Evolutionary conservation across 352 stramenopile genomes (phyloP).

Genomic region (Phytopythium montanum): DNA sequence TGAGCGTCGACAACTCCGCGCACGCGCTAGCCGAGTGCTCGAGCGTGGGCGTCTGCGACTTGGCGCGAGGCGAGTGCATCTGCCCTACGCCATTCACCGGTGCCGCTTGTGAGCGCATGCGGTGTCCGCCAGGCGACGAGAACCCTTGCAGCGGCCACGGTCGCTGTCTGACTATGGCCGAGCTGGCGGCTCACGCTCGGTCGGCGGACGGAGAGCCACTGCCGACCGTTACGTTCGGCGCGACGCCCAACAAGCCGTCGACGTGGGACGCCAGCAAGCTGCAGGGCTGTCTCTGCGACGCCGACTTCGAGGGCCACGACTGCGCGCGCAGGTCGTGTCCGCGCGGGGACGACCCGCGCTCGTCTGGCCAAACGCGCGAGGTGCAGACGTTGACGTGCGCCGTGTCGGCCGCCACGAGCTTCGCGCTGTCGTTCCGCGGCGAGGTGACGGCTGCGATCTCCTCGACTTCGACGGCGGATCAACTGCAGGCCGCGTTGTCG

Average conservation of each 20-base stretch:
- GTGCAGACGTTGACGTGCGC: slow-evolving; percentile 58
- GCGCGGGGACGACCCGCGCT: slow-evolving; percentile 66
- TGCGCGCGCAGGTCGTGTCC: slow-evolving; percentile 67
- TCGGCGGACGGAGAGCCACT: slow-evolving; percentile 47
- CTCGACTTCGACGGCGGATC: slow-evolving; percentile 27
- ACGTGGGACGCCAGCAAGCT: slow-evolving; percentile 90
- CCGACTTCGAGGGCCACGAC: slow-evolving; percentile 80
- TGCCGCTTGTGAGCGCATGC: slow-evolving; percentile 64
- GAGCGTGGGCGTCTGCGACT: slow-evolving; percentile 64
- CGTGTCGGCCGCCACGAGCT: slow-evolving; percentile 36
- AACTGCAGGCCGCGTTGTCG: slow-evolving; percentile 40
- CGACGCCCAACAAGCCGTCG: slow-evolving; percentile 55
- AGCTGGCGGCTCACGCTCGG: slow-evolving; percentile 45
- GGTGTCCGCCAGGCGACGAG: slow-evolving; percentile 56
- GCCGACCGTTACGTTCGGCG: slow-evolving; percentile 45
- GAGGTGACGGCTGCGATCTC: slow-evolving; percentile 27
- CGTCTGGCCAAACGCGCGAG: slow-evolving; percentile 50
- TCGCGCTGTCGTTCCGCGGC: slow-evolving; percentile 68
- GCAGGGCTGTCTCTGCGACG: slow-evolving; percentile 86
- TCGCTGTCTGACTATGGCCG: slow-evolving; percentile 64
- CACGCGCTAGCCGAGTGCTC: slow-evolving; percentile 58
- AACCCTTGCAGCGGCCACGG: slow-evolving; percentile 56
- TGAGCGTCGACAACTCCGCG: slow-evolving; percentile 38
- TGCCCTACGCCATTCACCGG: slow-evolving; percentile 64
- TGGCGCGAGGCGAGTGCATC: slow-evolving; percentile 51